Base-by-base conservation (phyloP, 108 stramenopile species). In the Craspedostauros australis region DNA sequence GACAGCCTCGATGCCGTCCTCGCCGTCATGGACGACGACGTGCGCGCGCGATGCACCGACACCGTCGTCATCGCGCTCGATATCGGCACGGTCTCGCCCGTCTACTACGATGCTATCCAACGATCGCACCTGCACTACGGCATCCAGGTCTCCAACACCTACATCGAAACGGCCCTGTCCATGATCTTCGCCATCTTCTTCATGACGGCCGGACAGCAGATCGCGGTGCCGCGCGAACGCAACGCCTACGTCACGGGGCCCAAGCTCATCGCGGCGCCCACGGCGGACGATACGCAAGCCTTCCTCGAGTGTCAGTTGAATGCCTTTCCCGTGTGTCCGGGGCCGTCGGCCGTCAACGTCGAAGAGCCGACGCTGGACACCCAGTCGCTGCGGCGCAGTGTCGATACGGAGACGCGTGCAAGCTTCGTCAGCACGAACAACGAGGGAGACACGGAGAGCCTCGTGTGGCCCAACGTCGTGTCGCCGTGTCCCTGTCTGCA, bases 321-420 rank as follows among this genome's bases (percentile, higher is more conserved):
- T 18, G 41, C 55, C 2, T 69, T 69, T 43, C 68, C 68, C 14
- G 54, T 69, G 5, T 69, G 68, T 48, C 32, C 30, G 20, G n/a
- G 29, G 2, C 18, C n/a, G 11, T 4, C 26, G 16, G 41, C 2
- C 8, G 21, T 22, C 29, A 16, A 12, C 23, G 47, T 24, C 2
- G 24, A 9, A 19, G 47, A 46, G n/a, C n/a, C n/a, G n/a, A n/a
- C n/a, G n/a, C n/a, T n/a, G n/a, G n/a, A n/a, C n/a, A 12, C 9
- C 34, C 11, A 36, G 14, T 12, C 11, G 9, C n/a, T n/a, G n/a
- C n/a, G n/a, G n/a, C n/a, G n/a, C n/a, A n/a, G n/a, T n/a, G n/a
- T n/a, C n/a, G n/a, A n/a, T n/a, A n/a, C n/a, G n/a, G n/a, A n/a
- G n/a, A 4, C 2, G 27, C 44, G 54, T 25, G 34, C 9, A 36